phyloP scores from a whole-genome alignment of 2,329 filamentous ascomycete genomes.

The Xylariaceae sp. region DNA sequence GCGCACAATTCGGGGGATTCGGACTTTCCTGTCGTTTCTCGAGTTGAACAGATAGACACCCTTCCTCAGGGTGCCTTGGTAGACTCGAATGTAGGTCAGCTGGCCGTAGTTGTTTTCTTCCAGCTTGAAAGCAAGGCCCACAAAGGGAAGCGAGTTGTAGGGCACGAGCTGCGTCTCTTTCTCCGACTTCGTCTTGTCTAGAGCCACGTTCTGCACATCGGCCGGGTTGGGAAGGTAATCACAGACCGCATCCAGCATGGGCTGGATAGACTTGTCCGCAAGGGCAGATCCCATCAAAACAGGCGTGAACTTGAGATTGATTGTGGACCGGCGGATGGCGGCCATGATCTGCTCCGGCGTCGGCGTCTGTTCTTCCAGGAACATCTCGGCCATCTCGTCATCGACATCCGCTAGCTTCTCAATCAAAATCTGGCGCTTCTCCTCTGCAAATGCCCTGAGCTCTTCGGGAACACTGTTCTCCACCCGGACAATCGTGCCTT shows the following conservation, averaged over 20 bases:
- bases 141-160: conserved; percentile 89
- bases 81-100: conserved; percentile 96
- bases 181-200: conserved; percentile 77
- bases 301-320: conserved; percentile 81
- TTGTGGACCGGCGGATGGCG: conserved; percentile 88
- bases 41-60: conserved; percentile 90
- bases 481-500: conserved; percentile 70
- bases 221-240: conserved; percentile 92
- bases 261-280: conserved; percentile 90
- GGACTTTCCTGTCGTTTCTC: conserved; percentile 89
- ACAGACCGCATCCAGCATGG: conserved; percentile 93
- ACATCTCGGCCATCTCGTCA: conserved; percentile 94
- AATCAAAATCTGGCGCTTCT: conserved; percentile 80
- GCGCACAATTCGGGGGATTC: conserved; percentile 92
- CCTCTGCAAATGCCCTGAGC: conserved; percentile 66
- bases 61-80: conserved; percentile 87
- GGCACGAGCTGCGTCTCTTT: conserved; percentile 80
- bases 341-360: conserved; percentile 79
- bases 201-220: conserved; percentile 81
- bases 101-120: conserved; percentile 99
- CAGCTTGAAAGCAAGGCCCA: conserved; percentile 95
- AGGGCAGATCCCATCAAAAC: conserved; percentile 96
- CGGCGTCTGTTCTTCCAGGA: conserved; percentile 80
- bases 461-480: conserved; percentile 80
- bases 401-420: conserved; percentile 97